Evolutionary conservation across 345 rosid genomes (phyloP), one percentile per base, ranked within the genome.

Genomic region (Adansonia digitata): DNA sequence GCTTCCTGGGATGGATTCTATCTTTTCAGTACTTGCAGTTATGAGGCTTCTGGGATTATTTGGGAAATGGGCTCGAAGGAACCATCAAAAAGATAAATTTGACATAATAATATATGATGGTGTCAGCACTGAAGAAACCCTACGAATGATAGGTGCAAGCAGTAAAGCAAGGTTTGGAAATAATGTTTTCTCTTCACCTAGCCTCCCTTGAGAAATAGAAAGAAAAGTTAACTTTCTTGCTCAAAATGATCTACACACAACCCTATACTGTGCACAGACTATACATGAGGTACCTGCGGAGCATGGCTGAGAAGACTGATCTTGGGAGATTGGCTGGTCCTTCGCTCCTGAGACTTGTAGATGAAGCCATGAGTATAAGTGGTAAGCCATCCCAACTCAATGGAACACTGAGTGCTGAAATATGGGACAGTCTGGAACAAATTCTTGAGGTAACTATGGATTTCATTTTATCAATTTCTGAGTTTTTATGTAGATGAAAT

Each of bases 1-100:
- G 80, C 97, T 94, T 81, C 98, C 96, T 66, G 97, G 97, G 79
- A 92, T 94, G 94, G 98, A 92, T 77, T 87, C 97, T 2, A 84
- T 91, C 51, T 86, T 89, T 73, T 87, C 94, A 39, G 84, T 79
- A 74, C 80, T 89, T 35, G 88, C 80, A 42, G 85, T 88, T 17
- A 91, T 80, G 77, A 81, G 89, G 85, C 86, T 84, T 74, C 83
- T 85, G 31, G 86, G 91, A 55, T 86, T 90, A 78, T 73, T 86
- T 40, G 81, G 86, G 74, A 86, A 79, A 76, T 78, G 72, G n/a
- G 76, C 83, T 37, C 80, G 69, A 73, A 77, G 72, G 77, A 87
- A 82, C 79, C 81, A 27, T 72, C 79, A 77, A 59, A 84, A 76
- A 18, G 85, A 86, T 74, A 71, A 71, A 40, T 92, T 84, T 63